Base-by-base conservation (phyloP, 306 rosid genomes). In the Prunus kanzakura region DNA sequence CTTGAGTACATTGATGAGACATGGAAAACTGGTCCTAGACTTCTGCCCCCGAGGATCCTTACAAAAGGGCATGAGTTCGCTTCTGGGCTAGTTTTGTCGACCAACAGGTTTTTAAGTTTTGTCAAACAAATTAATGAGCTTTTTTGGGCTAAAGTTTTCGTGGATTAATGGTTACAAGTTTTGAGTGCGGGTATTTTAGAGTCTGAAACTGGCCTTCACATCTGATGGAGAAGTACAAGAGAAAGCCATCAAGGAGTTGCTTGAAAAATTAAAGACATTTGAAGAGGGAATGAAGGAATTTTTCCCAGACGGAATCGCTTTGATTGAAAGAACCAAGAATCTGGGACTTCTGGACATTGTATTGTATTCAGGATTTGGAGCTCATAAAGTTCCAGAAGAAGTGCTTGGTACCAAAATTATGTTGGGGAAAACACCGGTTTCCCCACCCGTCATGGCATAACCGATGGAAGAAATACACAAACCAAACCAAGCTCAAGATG, bases 1-100 rank as follows among this genome's bases (percentile, higher is more conserved):
- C 55, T 80, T 20, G 84, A 80, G 51, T 80, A 80, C 64, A 75
- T 80, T 5, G 72, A 69, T 4, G 84, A 80, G 5, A 80, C 76
- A 30, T 75, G 84, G 83, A 74, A 47, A 15, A 67, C 71, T 51
- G 71, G 71, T 3, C 76, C 76, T 47, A 71, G 3, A 63, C 35
- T 80, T 51, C 50, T 80, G 9, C 84, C 80, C 1, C 25, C 25
- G 72, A 74, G 16, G 71, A 80, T 60, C 61, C 76, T 6, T 74
- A 51, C 23, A 23, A 50, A 16, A 62, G 66, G 50, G 45, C 80
- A 6, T 76, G 63, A 72, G 70, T 70, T 80, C 71, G 76, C 4
- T 75, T 80, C 32, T 80, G 81, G 76, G 41, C 19, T 7, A 60
- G 69, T 38, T 69, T 25, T 47, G 7, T 69, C 8, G 63, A 69